These are phyloP conservation scores for Gypsophila paniculata DNA, from an alignment of 179 eudicot species.

Conservation along the genomic window DNA sequence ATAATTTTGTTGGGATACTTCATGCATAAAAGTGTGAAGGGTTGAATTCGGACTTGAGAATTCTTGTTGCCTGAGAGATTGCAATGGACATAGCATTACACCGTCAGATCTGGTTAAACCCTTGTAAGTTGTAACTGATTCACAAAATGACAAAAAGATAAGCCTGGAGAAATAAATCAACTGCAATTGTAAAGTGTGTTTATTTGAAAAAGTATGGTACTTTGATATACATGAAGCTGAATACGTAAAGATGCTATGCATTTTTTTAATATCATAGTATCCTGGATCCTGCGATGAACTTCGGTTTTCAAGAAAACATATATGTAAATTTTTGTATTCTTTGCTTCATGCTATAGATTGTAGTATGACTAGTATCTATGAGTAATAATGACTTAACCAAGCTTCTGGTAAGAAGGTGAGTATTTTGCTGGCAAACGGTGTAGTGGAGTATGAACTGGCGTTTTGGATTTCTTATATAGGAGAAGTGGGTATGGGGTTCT, in stretches of 20 bases:
- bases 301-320: no score
- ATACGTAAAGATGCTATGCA: not conserved
- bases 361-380: not conserved
- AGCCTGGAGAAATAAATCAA: constrained; percentile 9
- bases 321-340: not conserved
- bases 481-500: no score
- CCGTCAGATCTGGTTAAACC: not conserved
- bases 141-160: not conserved
- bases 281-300: no score
- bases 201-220: not conserved
- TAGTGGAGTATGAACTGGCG: not conserved
- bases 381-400: constrained; percentile 4
- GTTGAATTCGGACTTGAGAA: not conserved
- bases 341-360: not conserved
- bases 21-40: no score
- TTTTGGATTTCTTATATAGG: not conserved
- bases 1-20: not conserved
- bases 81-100: not conserved
- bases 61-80: constrained; percentile 8
- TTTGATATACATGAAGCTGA: not conserved
- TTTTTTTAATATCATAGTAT: no score
- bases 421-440: not conserved
- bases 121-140: not conserved
- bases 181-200: not conserved
- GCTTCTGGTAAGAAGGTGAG: not conserved